Evolutionary conservation across 2,329 filamentous ascomycete species (phyloP).

Genomic region (Epichloe bromicola): DNA sequence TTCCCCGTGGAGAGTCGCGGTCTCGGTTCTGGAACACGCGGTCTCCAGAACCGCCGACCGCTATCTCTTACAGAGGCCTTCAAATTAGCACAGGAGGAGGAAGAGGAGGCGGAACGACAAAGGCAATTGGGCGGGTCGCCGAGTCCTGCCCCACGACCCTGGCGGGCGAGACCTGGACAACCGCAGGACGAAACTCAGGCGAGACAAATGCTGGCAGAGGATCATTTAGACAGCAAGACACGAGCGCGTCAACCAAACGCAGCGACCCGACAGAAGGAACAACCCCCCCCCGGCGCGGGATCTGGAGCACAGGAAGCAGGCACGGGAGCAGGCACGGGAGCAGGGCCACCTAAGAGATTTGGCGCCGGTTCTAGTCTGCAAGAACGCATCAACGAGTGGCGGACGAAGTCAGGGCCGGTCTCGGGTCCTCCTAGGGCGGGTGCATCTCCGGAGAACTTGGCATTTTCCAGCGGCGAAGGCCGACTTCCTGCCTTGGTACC

Average conservation of each 20-base stretch:
- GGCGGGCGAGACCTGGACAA: conserved; percentile 21
- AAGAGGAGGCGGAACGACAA: conserved; percentile 14
- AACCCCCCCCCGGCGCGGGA: background rate
- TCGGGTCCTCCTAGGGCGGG: background rate
- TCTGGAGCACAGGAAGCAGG: background rate
- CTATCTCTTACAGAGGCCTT: conserved; percentile 32
- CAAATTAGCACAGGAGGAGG: conserved; percentile 19
- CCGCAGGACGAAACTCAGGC: conserved; percentile 17
- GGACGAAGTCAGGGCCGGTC: conserved; percentile 1
- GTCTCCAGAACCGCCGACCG: conserved; percentile 18
- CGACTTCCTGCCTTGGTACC: conserved; percentile 25
- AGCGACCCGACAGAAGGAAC: conserved; percentile 9
- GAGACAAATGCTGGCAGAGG: conserved; percentile 16
- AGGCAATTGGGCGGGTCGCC: conserved; percentile 30
- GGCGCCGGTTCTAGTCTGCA: background rate
- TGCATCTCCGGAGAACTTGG: conserved; percentile 6
- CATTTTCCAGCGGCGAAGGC: conserved; percentile 15
- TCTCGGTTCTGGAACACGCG: conserved; percentile 17
- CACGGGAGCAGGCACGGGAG: background rate
- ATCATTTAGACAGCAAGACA: conserved; percentile 19
- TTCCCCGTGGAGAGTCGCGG: conserved; percentile 22
- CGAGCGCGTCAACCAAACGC: conserved; percentile 1
- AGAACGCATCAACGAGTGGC: conserved; percentile 6
- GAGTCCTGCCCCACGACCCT: conserved; percentile 36
- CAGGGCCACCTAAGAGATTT: background rate